Evolutionary conservation across 441 rosid species (phyloP).

Genomic region (Mallotus japonicus): DNA sequence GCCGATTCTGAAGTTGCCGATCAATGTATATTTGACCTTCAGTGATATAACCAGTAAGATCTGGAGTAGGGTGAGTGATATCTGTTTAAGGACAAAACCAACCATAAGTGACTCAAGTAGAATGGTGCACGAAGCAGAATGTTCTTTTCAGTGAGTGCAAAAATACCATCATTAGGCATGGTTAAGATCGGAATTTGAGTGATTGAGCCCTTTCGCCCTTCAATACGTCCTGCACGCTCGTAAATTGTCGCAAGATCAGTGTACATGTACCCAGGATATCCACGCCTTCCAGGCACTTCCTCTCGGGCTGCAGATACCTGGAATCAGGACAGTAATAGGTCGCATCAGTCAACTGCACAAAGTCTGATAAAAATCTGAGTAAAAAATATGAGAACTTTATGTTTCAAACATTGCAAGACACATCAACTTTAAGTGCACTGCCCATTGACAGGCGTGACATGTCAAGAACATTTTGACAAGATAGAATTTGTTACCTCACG

Average conservation of each 20-base stretch:
- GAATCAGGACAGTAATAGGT: constrained; percentile 7
- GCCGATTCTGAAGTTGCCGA: constrained; percentile 89
- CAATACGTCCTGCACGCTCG: constrained; percentile 98
- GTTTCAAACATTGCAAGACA: neutral
- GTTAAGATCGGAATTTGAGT: constrained; percentile 99
- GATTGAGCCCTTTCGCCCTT: constrained; percentile 96
- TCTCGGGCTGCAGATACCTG: constrained; percentile 99
- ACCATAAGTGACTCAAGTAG: neutral
- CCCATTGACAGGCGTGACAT: neutral
- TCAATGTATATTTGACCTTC: constrained; percentile 99
- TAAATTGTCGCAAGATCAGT: constrained; percentile 98
- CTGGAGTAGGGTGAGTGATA: constrained; percentile 98
- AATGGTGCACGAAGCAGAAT: neutral
- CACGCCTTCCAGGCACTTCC: constrained; percentile 99
- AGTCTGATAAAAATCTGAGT: neutral
- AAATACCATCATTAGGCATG: constrained; percentile 95
- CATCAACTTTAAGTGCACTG: neutral
- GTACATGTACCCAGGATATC: constrained; percentile 99
- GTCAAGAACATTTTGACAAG: neutral
- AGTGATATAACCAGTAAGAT: constrained; percentile 98
- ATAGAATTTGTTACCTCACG: constrained; percentile 66
- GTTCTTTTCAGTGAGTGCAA: constrained; percentile 15
- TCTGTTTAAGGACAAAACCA: constrained; percentile 42
- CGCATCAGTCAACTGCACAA: neutral
- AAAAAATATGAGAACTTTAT: neutral